phyloP scores from a whole-genome alignment of 805 yeast genomes.

The Wilhelminamyces savonicus region DNA sequence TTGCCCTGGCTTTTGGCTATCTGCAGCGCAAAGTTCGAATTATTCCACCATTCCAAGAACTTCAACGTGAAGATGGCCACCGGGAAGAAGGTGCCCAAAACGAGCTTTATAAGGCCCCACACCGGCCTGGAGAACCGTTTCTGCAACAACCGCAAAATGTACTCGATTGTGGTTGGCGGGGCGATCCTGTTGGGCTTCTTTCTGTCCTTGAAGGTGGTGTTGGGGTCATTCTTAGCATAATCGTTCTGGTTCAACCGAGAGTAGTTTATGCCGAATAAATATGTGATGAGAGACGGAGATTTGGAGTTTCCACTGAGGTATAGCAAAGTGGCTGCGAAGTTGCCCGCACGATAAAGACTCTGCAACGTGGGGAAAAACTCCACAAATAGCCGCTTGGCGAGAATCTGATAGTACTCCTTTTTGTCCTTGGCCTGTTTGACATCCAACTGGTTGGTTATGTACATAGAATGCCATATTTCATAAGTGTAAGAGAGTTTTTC shows the following conservation, averaged over 20 bases:
- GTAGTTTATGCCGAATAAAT: conserved; percentile 55
- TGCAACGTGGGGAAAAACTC: conserved; percentile 57
- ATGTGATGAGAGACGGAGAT: conserved; percentile 58
- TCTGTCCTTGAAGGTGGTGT: conserved; percentile 4
- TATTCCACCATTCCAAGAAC: conserved; percentile 91
- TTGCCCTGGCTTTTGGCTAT: conserved; percentile 44
- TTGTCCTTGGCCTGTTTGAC: conserved; percentile 10
- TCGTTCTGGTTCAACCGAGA: conserved; percentile 54
- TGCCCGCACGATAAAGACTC: conserved; percentile 38
- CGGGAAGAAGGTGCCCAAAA: conserved; percentile 59
- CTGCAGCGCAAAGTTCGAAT: conserved; percentile 62
- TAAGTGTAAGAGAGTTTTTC: conserved; percentile 63
- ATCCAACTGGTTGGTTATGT: conserved; percentile 42
- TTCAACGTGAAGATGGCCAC: conserved; percentile 74
- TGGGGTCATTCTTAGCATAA: conserved; percentile 33
- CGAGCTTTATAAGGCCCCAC: conserved; percentile 23
- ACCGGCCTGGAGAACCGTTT: conserved; percentile 19
- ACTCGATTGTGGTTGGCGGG: conserved; percentile 38
- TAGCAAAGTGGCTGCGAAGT: conserved; percentile 53
- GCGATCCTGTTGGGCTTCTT: conserved; percentile 20
- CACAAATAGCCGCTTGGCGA: conserved; percentile 37
- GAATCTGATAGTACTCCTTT: conserved; percentile 21
- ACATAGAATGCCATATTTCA: conserved; percentile 57
- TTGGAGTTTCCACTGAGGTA: conserved; percentile 64
- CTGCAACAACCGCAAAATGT: conserved; percentile 16